Evolutionary conservation across 177 flowering plant genomes (phyloP).

Genomic region (Tripterygium wilfordii): DNA sequence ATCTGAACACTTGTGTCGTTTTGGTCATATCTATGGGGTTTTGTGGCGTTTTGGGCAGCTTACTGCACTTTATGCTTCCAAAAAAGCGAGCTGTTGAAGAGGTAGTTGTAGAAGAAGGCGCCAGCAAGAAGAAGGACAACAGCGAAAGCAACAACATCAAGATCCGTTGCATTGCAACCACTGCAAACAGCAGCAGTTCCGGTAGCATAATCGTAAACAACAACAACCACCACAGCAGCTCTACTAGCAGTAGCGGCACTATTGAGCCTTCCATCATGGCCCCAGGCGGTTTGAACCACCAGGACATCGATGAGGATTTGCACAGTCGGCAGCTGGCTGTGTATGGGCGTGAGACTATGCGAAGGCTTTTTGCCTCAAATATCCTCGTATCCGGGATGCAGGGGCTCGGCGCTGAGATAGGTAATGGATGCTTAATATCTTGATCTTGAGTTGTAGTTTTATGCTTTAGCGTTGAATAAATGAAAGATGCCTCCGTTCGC

Average conservation of each 20-base stretch:
- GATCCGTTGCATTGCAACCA: too few relatives aligned
- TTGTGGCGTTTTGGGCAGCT: slow-evolving; percentile 52
- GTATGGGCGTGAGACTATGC: slow-evolving; percentile 91
- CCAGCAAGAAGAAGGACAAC: neutral
- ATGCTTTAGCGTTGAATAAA: neutral
- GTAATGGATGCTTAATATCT: slow-evolving; percentile 19
- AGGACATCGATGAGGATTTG: slow-evolving; percentile 82
- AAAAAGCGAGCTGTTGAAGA: slow-evolving; percentile 43
- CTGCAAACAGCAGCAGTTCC: slow-evolving; percentile 1
- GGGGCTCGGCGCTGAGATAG: slow-evolving; percentile 90
- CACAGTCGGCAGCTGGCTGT: slow-evolving; percentile 92
- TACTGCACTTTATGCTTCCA: slow-evolving; percentile 61
- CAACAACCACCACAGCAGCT: slow-evolving; percentile 5
- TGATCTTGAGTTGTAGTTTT: neutral
- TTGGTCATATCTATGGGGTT: slow-evolving; percentile 26
- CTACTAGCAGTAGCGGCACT: neutral
- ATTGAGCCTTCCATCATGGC: slow-evolving; percentile 31
- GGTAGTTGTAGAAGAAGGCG: slow-evolving; percentile 24
- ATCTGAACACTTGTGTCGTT: slow-evolving; percentile 12
- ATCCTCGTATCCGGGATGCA: slow-evolving; percentile 82
- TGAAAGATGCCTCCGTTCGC: neutral
- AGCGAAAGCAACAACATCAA: neutral
- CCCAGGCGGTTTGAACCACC: slow-evolving; percentile 34
- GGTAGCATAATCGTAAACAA: neutral
- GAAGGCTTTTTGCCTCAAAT: slow-evolving; percentile 71